Conservation (phyloP, 208 protist genomes). For the Polymyxa betae region DNA sequence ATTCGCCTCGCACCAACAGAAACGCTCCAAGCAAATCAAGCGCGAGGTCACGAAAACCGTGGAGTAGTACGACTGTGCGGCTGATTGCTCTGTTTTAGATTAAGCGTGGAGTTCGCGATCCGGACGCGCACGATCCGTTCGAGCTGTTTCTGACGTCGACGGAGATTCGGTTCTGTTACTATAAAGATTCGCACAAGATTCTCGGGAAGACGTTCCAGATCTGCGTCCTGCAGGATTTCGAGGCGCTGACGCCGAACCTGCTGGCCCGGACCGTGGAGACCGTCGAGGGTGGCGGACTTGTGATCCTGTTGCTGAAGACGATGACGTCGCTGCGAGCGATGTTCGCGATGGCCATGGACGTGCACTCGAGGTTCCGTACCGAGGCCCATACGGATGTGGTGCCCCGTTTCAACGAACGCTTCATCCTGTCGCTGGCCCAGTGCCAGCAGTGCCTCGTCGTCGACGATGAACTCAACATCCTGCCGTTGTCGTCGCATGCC, state of each 20-base stretch:
- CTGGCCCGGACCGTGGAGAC: slow-evolving; percentile 99
- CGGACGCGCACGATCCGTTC: slow-evolving; percentile 92
- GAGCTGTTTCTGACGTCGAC: slow-evolving; percentile 96
- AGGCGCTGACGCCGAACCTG: slow-evolving; percentile 98
- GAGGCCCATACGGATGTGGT: slow-evolving; percentile 84
- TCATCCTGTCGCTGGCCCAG: slow-evolving; percentile 93
- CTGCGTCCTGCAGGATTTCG: slow-evolving; percentile 98
- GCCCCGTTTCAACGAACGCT: slow-evolving; percentile 97
- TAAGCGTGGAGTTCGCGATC: slow-evolving; percentile 82
- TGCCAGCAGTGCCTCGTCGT: slow-evolving; percentile 91
- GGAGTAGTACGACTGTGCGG: no score
- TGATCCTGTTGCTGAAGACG: slow-evolving; percentile 94
- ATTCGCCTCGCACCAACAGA: slow-evolving; percentile 79
- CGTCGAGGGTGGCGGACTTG: slow-evolving; percentile 92
- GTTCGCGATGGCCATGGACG: slow-evolving; percentile 98
- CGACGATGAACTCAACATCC: slow-evolving; percentile 97
- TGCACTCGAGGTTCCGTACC: slow-evolving; percentile 80
- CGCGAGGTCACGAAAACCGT: neutral
- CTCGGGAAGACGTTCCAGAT: slow-evolving; percentile 99
- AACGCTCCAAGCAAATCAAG: slow-evolving; percentile 89
- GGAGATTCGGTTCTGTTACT: slow-evolving; percentile 97
- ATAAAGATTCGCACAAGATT: slow-evolving; percentile 97
- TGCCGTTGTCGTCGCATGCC: slow-evolving; percentile 67
- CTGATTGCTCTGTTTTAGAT: neutral
- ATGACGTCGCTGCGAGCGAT: slow-evolving; percentile 93